Base-by-base conservation (phyloP, 1,284 basidiomycete genomes). In the Melampsora occidentalis region DNA sequence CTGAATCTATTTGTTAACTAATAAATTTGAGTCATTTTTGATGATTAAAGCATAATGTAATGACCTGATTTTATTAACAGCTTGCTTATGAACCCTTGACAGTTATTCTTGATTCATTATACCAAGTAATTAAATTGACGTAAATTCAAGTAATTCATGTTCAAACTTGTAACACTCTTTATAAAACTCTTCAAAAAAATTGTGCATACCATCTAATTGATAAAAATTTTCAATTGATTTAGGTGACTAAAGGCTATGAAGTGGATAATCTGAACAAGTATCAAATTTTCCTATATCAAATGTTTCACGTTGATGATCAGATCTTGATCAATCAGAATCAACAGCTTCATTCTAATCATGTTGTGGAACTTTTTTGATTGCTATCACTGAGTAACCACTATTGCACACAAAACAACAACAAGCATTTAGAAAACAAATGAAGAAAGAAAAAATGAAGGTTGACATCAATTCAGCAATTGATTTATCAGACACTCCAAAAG, bases 21-120 rank as follows among this genome's bases (percentile, higher is more conserved):
- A 82, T 28, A 86, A 83, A 4, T 84, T 82, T 64, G 83, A 81
- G 63, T 77, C 61, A 9, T 35, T 35, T 35, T 35, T 35, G 35
- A 35, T 35, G 16, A 71, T 69, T 73, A 77, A 85, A 5, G 87
- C 87, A 81, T 89, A 89, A 79, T 88, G 88, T 48, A 88, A 81
- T 68, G 89, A 81, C 33, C 88, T 84, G 33, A 89, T 83, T 76
- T 89, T 87, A 79, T 88, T 89, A 79, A 89, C 86, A 0, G 84
- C 84, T 4, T 81, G 83, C 1, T 84, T 83, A 77, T 88, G 87
- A 51, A 83, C 84, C n/a, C 81, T 69, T 3, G 84, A 73, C 71
- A 88, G 86, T 69, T 86, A 86, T 20, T 86, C 85, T 71, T 86
- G 85, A 39, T 79, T 73, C 3, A 81, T 81, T 57, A 83, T 80